Percentiles rank a stretch among this genome's conserved stretches.
These are phyloP conservation scores for Heterobasidion irregulare DNA, from an alignment of 1,284 basidiomycete genomes.

Conservation along the genomic window DNA sequence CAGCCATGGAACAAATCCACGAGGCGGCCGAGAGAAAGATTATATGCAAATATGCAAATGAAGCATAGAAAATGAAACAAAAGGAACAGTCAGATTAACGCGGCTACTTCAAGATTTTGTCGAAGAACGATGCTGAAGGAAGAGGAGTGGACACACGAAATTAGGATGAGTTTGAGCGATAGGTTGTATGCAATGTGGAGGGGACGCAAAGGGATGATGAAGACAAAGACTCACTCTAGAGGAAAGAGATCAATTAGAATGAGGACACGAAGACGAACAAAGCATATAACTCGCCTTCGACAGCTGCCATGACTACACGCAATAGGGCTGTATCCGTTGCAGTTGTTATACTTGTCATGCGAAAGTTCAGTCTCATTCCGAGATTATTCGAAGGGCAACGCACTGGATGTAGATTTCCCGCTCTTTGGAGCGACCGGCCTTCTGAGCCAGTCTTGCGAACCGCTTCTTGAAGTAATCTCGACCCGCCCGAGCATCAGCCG, in stretches of 20 bases:
- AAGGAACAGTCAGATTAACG: constrained; percentile 27
- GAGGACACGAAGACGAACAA: constrained; percentile 4
- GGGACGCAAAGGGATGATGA: constrained; percentile 19
- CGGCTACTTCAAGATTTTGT: constrained; percentile 34
- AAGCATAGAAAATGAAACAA: constrained; percentile 9
- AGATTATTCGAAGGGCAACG: constrained; percentile 23
- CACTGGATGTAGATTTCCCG: constrained; percentile 87
- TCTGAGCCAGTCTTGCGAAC: constrained; percentile 78
- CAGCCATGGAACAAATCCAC: background rate
- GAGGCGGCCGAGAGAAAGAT: constrained; percentile 3
- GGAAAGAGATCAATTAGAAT: constrained; percentile 12
- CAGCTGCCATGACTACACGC: constrained; percentile 89
- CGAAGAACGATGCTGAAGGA: constrained; percentile 35
- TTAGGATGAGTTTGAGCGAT: constrained; percentile 14
- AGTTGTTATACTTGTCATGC: constrained; percentile 66
- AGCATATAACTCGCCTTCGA: constrained; percentile 58
- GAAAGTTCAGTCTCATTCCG: constrained; percentile 1
- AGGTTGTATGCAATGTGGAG: constrained; percentile 15
- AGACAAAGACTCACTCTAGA: constrained; percentile 62
- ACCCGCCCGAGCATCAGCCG: constrained; percentile 64
- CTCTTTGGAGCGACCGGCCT: constrained; percentile 76
- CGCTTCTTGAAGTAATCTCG: constrained; percentile 87
- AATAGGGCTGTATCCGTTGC: constrained; percentile 92
- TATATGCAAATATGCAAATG: constrained; percentile 4
- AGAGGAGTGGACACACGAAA: constrained; percentile 14